Evolutionary conservation across 345 rosid genomes (phyloP).

Genomic region (Punica granatum): DNA sequence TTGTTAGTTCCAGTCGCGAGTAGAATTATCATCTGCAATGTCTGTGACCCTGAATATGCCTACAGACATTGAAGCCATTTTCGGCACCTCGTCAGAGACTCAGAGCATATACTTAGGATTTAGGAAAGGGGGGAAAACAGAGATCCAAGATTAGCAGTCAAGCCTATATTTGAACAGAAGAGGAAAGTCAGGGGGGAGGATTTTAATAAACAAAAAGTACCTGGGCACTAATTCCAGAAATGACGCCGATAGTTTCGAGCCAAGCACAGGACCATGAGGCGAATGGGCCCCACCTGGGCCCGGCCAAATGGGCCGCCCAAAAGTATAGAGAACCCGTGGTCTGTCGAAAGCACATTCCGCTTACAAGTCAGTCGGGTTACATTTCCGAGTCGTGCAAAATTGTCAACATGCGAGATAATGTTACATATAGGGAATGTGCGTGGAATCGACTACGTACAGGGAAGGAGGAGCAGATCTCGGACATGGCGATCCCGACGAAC

Average conservation of each 20-base stretch:
- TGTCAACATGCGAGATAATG: too few species aligned
- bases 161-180: too few species aligned
- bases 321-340: slow-evolving; percentile 18
- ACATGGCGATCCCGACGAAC: slow-evolving; percentile 54
- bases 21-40: slow-evolving; percentile 16
- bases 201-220: slow-evolving; percentile 1
- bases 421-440: background rate
- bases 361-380: too few species aligned
- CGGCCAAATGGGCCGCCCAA: slow-evolving; percentile 19
- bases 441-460: slow-evolving; percentile 27
- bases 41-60: slow-evolving; percentile 19
- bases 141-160: too few species aligned
- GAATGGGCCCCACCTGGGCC: slow-evolving; percentile 18
- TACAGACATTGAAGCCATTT: background rate
- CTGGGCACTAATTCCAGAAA: slow-evolving; percentile 16
- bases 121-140: too few species aligned
- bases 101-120: too few species aligned
- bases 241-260: slow-evolving; percentile 15
- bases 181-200: background rate
- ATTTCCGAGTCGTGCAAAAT: too few species aligned
- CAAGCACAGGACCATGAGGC: slow-evolving; percentile 20
- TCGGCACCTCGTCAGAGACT: too few species aligned
- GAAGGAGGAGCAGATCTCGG: slow-evolving; percentile 65
- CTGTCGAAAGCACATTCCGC: background rate
- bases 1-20: slow-evolving; percentile 14